Base-by-base conservation (phyloP, 306 rosid genomes). In the Pterocarpus macrocarpus region DNA sequence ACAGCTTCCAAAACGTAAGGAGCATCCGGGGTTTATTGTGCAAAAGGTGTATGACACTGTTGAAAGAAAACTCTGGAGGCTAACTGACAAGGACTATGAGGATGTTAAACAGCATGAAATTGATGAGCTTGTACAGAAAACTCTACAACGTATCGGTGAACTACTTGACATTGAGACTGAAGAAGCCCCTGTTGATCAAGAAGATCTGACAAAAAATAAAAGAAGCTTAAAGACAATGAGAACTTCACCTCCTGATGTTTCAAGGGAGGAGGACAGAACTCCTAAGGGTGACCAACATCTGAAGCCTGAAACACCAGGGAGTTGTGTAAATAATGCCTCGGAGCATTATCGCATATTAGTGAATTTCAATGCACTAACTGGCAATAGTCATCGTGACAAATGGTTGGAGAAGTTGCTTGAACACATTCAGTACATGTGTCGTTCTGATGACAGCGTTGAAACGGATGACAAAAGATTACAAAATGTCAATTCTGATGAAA, bases 31-130 rank as follows among this genome's bases (percentile, higher is more conserved):
- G 15, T 96, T 96, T 85, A 90, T 96, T 70, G 94, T 96, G 61
- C 93, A 92, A 79, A 96, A 89, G 85, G 98, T 96, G 69, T 96
- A 92, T 39, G 99, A 96, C 72, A 91, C 98, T n/a, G 93, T 90
- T 2, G 99, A 89, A 76, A 89, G 77, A 77, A 96, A 94, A 71
- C 98, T 96, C 61, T 96, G 97, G 97, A 96, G 76, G 85, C 90
- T 94, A 39, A 90, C 95, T 2, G 99, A 96, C 78, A 96, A 90
- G 77, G 99, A 93, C 78, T 96, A 90, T 47, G 97, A 91, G 81
- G 95, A 96, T 65, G 69, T 69, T 45, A 94, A 90, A 75, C 97
- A 96, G 85, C 89, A 85, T 50, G 99, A 96, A 71, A 92, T 96
- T 75, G 92, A 96, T 49, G 88, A 85, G 57, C 97, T 96, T 80